Evolutionary conservation across 1,284 basidiomycete genomes (phyloP).

Genomic region (Trichosporon coremiiforme): DNA sequence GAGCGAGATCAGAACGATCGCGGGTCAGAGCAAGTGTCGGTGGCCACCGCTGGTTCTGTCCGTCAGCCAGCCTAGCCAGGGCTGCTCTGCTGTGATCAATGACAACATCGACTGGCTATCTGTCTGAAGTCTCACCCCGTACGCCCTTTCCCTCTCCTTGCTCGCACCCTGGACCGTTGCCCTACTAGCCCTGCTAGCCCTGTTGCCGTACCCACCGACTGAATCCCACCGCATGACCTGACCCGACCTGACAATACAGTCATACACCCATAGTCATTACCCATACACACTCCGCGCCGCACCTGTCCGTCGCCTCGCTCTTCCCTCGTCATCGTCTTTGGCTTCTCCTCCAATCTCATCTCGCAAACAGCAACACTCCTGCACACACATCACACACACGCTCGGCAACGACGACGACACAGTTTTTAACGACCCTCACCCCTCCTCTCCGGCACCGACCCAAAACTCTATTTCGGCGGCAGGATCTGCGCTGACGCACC

Average conservation of each 20-base stretch:
- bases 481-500: constrained; percentile 7
- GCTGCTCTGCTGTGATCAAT: neutral
- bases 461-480: constrained; percentile 8
- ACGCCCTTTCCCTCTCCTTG: neutral
- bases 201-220: neutral
- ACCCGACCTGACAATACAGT: constrained; percentile 9
- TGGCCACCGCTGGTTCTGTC: neutral
- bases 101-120: neutral
- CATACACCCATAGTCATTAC: neutral
- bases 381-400: neutral
- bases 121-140: neutral
- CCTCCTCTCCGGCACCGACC: neutral
- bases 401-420: constrained; percentile 6
- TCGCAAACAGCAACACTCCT: constrained; percentile 2
- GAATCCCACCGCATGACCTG: constrained; percentile 14
- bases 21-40: neutral
- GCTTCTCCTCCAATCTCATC: neutral
- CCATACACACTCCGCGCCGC: neutral
- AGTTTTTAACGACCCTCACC: constrained; percentile 8
- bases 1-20: neutral
- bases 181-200: neutral
- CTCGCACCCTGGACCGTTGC: neutral
- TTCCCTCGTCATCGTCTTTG: constrained; percentile 4
- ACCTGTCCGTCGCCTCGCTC: neutral
- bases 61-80: neutral